Percentiles rank a stretch among this genome's conserved stretches.
Evolutionary conservation across 2,329 filamentous ascomycete genomes (phyloP).

Genomic region (Penicillium frequentans): DNA sequence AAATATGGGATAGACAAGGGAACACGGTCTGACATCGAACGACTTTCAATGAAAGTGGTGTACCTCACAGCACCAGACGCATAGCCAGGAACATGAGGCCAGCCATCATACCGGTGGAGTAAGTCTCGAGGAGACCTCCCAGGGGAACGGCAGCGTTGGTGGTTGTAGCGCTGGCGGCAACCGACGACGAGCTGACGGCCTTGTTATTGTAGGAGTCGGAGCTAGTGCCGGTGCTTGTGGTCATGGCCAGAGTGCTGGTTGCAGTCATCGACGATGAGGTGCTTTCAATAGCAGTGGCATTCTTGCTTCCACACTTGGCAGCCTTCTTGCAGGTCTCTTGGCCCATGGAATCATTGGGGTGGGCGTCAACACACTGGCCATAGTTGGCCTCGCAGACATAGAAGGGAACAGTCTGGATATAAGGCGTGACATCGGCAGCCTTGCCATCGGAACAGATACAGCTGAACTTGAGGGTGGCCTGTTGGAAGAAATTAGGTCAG

Average conservation of each 20-base stretch:
- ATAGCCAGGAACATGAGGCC: constrained; percentile 57
- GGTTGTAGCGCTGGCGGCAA: constrained; percentile 30
- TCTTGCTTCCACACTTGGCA: constrained; percentile 54
- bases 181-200: constrained; percentile 30
- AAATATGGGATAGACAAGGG: constrained; percentile 14
- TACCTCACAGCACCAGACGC: constrained; percentile 56
- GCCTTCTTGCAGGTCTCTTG: constrained; percentile 51
- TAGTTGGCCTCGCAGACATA: constrained; percentile 59
- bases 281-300: constrained; percentile 37
- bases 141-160: constrained; percentile 49
- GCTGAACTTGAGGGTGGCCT: constrained; percentile 51
- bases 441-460: constrained; percentile 61
- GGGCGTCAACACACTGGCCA: constrained; percentile 47
- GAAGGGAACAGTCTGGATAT: constrained; percentile 59
- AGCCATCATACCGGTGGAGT: constrained; percentile 54
- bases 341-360: constrained; percentile 48
- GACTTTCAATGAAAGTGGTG: background rate
- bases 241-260: constrained; percentile 26
- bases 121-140: constrained; percentile 44
- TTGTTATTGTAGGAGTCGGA: constrained; percentile 10
- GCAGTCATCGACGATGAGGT: constrained; percentile 25
- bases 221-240: constrained; percentile 33
- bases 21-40: constrained; percentile 9
- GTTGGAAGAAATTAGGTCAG: background rate
- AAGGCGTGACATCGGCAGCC: constrained; percentile 56